Conservation (phyloP, 2,329 filamentous ascomycete genomes). For the Cytospora piceae region DNA sequence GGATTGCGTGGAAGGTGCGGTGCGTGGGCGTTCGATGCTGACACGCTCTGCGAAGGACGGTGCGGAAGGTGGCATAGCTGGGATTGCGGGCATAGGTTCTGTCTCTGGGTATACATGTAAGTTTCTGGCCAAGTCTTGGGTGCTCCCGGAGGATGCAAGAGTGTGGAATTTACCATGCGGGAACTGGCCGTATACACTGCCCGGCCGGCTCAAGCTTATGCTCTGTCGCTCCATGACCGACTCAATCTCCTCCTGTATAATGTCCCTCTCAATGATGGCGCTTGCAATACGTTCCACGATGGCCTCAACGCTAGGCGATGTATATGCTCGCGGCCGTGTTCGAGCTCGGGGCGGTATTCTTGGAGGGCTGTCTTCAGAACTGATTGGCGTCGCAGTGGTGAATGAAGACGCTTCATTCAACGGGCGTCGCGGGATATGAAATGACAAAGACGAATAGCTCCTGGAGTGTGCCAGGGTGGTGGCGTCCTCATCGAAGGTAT, state of each 20-base stretch:
- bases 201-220: slow-evolving; percentile 56
- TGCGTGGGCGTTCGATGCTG: slow-evolving; percentile 49
- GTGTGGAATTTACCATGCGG: neutral
- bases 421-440: slow-evolving; percentile 57
- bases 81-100: slow-evolving; percentile 59
- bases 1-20: slow-evolving; percentile 36
- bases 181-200: slow-evolving; percentile 49
- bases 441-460: slow-evolving; percentile 58
- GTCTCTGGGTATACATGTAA: slow-evolving; percentile 40
- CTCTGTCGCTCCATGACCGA: slow-evolving; percentile 64
- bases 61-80: slow-evolving; percentile 58
- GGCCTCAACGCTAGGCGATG: slow-evolving; percentile 52
- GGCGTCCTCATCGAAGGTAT: slow-evolving; percentile 41
- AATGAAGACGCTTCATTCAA: slow-evolving; percentile 40
- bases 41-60: slow-evolving; percentile 62
- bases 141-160: neutral
- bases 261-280: slow-evolving; percentile 62
- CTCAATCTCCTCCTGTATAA: slow-evolving; percentile 62
- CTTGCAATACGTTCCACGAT: slow-evolving; percentile 60
- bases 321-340: slow-evolving; percentile 45
- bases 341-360: slow-evolving; percentile 52
- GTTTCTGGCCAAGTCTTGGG: neutral
- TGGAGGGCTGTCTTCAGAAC: slow-evolving; percentile 40
- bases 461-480: slow-evolving; percentile 45
- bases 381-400: slow-evolving; percentile 35